phyloP scores from a whole-genome alignment of 805 yeast genomes.

The Pichia membranifaciens region DNA sequence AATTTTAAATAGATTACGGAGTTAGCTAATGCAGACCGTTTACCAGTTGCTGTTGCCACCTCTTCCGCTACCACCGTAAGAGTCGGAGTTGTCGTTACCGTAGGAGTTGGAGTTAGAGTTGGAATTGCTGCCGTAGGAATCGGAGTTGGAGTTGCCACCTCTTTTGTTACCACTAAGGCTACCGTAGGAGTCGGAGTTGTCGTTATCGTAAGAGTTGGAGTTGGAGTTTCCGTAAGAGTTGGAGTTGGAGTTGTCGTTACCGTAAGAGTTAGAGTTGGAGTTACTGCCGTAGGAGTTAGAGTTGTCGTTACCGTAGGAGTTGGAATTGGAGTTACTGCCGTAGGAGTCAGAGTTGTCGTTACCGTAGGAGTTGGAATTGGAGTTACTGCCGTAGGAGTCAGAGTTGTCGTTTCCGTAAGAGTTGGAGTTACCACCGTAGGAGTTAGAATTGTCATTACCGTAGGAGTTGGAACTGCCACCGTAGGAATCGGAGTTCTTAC shows the following conservation, averaged over 20 bases:
- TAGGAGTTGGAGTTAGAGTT: slow-evolving; percentile 18
- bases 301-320: slow-evolving; percentile 20
- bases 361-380: slow-evolving; percentile 12
- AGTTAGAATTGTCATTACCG: slow-evolving; percentile 22
- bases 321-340: slow-evolving; percentile 23
- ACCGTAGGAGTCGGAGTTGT: slow-evolving; percentile 18
- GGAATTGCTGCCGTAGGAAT: slow-evolving; percentile 26
- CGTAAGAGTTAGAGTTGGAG: slow-evolving; percentile 12
- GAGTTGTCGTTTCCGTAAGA: slow-evolving; percentile 17
- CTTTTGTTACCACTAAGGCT: slow-evolving; percentile 20
- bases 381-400: slow-evolving; percentile 28
- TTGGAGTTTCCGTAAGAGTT: slow-evolving; percentile 25
- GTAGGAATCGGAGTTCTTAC: slow-evolving; percentile 29
- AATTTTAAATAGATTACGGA: no score
- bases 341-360: slow-evolving; percentile 21
- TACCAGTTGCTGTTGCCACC: slow-evolving; percentile 19
- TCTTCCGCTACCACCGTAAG: slow-evolving; percentile 19
- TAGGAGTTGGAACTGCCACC: slow-evolving; percentile 24
- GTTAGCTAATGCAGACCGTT: no score
- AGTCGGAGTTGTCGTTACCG: slow-evolving; percentile 18
- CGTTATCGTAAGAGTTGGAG: slow-evolving; percentile 16
- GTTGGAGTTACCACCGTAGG: slow-evolving; percentile 27
- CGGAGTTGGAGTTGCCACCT: slow-evolving; percentile 18
- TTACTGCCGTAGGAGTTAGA: slow-evolving; percentile 24
- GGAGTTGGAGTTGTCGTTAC: slow-evolving; percentile 16